Base-by-base conservation (phyloP, 225 moss, liverwort and hornwort genomes). In the Takakia lepidozioides region DNA sequence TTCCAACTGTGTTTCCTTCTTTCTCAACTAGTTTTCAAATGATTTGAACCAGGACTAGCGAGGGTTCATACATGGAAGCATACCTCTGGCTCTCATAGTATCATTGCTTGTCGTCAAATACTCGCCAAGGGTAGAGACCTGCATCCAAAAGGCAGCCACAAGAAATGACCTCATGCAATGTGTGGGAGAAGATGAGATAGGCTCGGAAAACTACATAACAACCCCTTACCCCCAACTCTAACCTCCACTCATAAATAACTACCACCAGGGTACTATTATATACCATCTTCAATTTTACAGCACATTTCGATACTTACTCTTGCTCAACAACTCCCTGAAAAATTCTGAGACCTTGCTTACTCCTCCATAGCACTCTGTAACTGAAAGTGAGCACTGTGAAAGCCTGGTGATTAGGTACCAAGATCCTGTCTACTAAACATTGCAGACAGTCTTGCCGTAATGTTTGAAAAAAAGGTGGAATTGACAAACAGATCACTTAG, bases 51-150 rank as follows among this genome's bases (percentile, higher is more conserved):
- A 43, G 8, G 6, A 8, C 43, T 43, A 43, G 21, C 27, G n/a
- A 36, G 10, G 15, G n/a, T 32, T n/a, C 29, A 48, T 21, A 40
- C 34, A 29, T 24, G 15, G 30, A 57, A 22, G 16, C 52, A 39
- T 73, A 86, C 91, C 84, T 81, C 83, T 78, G 52, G 75, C 71
- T 66, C 91, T 63, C 35, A 84, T 64, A 43, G 69, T 44, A 40
- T 83, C 81, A 64, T 91, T 86, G 8, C 59, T 76, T 34, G 91
- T 55, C 20, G 86, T 91, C 68, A 91, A 64, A 56, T 84, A 91
- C 42, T 73, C 38, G 51, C 81, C 91, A 52, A 78, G 62, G 18
- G 54, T 67, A 19, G 66, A 28, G 10, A 86, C 73, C 91, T 91
- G 66, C 52, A 60, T 19, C 19, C 8, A 10, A 18, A 29, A 40